These are phyloP conservation scores for Clitoria ternatea DNA, from an alignment of 306 rosid species.

Conservation along the genomic window DNA sequence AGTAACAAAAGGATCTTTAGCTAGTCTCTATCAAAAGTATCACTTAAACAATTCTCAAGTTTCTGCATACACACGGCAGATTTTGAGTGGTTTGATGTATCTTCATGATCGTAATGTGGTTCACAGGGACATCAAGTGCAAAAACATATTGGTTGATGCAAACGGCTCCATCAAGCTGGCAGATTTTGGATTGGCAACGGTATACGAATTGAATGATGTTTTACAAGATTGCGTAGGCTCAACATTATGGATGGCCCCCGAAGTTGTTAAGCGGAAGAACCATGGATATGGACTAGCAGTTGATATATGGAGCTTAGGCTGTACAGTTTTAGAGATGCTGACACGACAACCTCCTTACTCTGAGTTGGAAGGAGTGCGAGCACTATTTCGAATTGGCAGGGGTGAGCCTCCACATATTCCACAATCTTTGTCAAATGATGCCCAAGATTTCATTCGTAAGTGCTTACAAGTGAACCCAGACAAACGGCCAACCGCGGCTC, in stretches of 20 bases:
- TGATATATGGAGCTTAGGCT: constrained; percentile 58
- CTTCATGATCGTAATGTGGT: constrained; percentile 56
- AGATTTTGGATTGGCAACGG: constrained; percentile 46
- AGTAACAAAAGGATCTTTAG: constrained; percentile 56
- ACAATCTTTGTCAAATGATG: constrained; percentile 38
- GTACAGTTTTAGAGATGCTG: constrained; percentile 51
- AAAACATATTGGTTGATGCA: constrained; percentile 48
- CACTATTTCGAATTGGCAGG: constrained; percentile 34
- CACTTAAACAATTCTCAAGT: constrained; percentile 51
- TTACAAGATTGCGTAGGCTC: constrained; percentile 50
- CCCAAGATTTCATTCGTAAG: constrained; percentile 38
- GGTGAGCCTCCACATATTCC: constrained; percentile 44
- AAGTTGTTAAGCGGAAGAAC: constrained; percentile 42
- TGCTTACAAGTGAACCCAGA: constrained; percentile 47
- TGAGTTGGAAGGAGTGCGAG: constrained; percentile 50
- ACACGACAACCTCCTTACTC: constrained; percentile 47
- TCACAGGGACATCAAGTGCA: constrained; percentile 59
- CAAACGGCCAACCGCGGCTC: constrained; percentile 36
- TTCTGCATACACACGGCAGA: constrained; percentile 54
- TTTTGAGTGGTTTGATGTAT: constrained; percentile 55
- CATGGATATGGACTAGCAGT: constrained; percentile 46
- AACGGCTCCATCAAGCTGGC: constrained; percentile 51
- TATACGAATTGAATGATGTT: constrained; percentile 40
- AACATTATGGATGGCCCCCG: constrained; percentile 59
- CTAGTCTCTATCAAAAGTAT: constrained; percentile 47